Evolutionary conservation across 1,284 basidiomycete species (phyloP).

Genomic region (Pseudomicrostroma phylloplanum): DNA sequence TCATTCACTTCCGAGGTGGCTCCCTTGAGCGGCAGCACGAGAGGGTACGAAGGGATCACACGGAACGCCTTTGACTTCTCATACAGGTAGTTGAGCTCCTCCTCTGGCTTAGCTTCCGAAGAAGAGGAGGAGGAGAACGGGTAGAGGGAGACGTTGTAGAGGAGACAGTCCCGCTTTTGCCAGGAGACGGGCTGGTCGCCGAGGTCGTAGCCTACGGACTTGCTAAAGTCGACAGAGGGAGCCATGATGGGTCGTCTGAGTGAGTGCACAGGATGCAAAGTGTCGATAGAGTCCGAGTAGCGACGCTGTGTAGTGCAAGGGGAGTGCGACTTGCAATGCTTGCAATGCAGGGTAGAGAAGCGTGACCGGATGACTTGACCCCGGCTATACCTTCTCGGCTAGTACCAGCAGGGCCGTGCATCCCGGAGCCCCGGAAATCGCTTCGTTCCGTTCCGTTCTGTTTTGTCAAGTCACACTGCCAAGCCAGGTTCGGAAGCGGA

Average conservation of each 20-base stretch:
- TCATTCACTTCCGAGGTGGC: constrained; percentile 40
- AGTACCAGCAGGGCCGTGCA: no score
- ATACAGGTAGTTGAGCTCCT: constrained; percentile 47
- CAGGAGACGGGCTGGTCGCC: constrained; percentile 44
- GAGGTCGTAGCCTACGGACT: constrained; percentile 44
- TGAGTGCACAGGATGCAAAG: no score
- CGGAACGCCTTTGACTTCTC: constrained; percentile 46
- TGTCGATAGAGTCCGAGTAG: no score
- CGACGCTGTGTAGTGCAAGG: no score
- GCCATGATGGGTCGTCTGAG: neutral
- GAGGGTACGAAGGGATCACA: constrained; percentile 51
- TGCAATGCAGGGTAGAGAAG: no score
- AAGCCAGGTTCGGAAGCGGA: no score
- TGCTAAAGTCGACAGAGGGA: constrained; percentile 32
- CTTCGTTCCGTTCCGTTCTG: no score
- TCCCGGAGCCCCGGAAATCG: no score
- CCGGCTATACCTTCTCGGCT: no score
- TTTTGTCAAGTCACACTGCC: no score
- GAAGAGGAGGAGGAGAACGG: constrained; percentile 37
- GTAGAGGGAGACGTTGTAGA: constrained; percentile 24
- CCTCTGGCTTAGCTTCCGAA: constrained; percentile 26
- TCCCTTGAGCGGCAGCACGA: constrained; percentile 46
- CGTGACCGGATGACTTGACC: no score
- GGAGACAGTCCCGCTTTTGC: constrained; percentile 50
- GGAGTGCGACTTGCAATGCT: no score